Conservation (phyloP, 345 rosid genomes). For the Acer campestre region DNA sequence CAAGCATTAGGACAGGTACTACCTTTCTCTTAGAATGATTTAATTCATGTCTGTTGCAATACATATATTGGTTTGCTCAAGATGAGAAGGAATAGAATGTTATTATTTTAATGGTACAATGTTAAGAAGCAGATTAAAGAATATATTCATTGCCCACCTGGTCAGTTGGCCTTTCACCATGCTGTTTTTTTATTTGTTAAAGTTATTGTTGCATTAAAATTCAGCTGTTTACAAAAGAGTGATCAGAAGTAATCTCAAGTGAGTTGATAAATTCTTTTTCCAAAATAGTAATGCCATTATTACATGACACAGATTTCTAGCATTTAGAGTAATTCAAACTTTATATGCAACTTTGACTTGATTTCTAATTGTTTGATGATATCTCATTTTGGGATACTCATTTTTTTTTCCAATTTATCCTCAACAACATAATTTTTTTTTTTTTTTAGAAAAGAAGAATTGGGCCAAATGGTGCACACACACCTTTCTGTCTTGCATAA, state of each 20-base stretch:
- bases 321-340: background rate
- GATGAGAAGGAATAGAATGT: background rate
- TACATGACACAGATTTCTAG: background rate
- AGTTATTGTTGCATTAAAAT: background rate
- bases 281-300: background rate
- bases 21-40: conserved; percentile 25
- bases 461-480: background rate
- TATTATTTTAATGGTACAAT: background rate
- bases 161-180: background rate
- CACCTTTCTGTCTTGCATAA: background rate
- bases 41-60: conserved; percentile 13
- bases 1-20: conserved; percentile 96
- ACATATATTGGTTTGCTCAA: background rate
- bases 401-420: background rate
- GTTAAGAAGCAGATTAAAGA: background rate
- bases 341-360: background rate
- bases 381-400: background rate
- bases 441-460: background rate
- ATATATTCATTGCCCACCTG: background rate
- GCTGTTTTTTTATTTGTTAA: background rate
- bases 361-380: background rate
- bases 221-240: background rate
- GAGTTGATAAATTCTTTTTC: background rate
- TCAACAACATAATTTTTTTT: background rate
- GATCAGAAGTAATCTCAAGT: background rate